Conservation (phyloP, 306 rosid species). For the Calophaca sinica region DNA sequence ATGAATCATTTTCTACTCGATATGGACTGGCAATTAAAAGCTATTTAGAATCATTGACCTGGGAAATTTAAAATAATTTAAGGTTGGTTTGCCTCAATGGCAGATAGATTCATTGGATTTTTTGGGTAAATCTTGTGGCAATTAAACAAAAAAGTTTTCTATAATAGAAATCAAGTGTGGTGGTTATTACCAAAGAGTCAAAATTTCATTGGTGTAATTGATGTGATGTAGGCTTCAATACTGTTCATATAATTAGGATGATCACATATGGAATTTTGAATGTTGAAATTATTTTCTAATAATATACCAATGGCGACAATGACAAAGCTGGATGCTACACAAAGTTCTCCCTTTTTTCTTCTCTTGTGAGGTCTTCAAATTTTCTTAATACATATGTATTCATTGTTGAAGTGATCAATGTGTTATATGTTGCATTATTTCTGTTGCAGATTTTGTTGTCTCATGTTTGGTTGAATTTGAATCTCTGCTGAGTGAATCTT, state of each 20-base stretch:
- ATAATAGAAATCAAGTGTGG: background rate
- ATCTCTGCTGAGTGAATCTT: slow-evolving; percentile 1
- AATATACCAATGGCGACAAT: background rate
- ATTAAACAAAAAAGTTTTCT: background rate
- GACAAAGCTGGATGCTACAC: background rate
- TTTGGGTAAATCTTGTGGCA: slow-evolving; percentile 19
- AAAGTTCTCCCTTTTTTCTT: slow-evolving; percentile 3
- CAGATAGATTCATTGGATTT: background rate
- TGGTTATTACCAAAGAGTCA: slow-evolving; percentile 7
- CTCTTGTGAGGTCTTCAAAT: slow-evolving; percentile 7
- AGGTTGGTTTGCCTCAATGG: background rate
- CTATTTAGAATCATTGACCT: background rate
- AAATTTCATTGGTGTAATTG: slow-evolving; percentile 4
- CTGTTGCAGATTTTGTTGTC: slow-evolving; percentile 12
- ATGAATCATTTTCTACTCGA: slow-evolving; percentile 26
- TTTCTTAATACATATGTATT: background rate
- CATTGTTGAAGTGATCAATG: slow-evolving; percentile 27
- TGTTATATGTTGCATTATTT: background rate
- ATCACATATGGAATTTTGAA: slow-evolving; percentile 4
- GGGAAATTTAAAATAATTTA: slow-evolving; percentile 6
- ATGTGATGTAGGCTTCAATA: background rate
- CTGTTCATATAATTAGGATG: slow-evolving; percentile 22
- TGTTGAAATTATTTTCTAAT: slow-evolving; percentile 30
- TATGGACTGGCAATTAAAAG: slow-evolving; percentile 25
- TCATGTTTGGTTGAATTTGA: slow-evolving; percentile 32